phyloP scores from a whole-genome alignment of 495 filamentous ascomycete genomes.

The Aspergillus nanangensis region DNA sequence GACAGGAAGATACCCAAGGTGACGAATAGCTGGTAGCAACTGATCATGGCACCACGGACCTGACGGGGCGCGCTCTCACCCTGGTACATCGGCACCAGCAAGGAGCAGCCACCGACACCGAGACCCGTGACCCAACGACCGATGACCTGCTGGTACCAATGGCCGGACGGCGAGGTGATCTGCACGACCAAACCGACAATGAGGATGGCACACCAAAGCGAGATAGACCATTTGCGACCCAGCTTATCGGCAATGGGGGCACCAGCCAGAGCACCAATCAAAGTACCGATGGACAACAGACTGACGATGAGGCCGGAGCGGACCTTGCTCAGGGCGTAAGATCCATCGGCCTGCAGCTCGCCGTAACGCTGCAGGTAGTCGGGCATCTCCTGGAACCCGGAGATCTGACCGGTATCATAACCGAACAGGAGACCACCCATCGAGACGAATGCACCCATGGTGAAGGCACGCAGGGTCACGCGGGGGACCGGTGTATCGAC shows the following conservation, averaged over 20 bases:
- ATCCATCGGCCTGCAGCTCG: slow-evolving; percentile 18
- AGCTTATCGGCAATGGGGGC: slow-evolving; percentile 49
- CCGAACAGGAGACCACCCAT: slow-evolving; percentile 66
- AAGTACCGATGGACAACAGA: slow-evolving; percentile 60
- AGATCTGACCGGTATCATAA: slow-evolving; percentile 49
- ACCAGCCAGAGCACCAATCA: slow-evolving; percentile 60
- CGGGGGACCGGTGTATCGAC: slow-evolving; percentile 38
- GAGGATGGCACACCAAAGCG: slow-evolving; percentile 54
- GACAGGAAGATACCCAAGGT: slow-evolving; percentile 80
- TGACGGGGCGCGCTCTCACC: slow-evolving; percentile 63
- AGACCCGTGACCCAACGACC: slow-evolving; percentile 59
- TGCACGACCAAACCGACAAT: slow-evolving; percentile 65
- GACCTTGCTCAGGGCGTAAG: slow-evolving; percentile 42
- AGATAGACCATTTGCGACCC: slow-evolving; percentile 51
- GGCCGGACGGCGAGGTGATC: slow-evolving; percentile 47
- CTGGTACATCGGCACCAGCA: slow-evolving; percentile 71
- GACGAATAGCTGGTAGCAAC: slow-evolving; percentile 82
- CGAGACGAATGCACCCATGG: slow-evolving; percentile 53
- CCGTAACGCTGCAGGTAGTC: slow-evolving; percentile 46
- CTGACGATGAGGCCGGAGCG: slow-evolving; percentile 51
- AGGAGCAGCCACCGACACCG: slow-evolving; percentile 65
- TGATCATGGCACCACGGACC: slow-evolving; percentile 63
- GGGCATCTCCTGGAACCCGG: slow-evolving; percentile 57
- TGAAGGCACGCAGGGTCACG: slow-evolving; percentile 40
- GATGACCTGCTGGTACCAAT: slow-evolving; percentile 52